phyloP scores from a whole-genome alignment of 2,329 filamentous ascomycete species.

The Trichoderma breve region DNA sequence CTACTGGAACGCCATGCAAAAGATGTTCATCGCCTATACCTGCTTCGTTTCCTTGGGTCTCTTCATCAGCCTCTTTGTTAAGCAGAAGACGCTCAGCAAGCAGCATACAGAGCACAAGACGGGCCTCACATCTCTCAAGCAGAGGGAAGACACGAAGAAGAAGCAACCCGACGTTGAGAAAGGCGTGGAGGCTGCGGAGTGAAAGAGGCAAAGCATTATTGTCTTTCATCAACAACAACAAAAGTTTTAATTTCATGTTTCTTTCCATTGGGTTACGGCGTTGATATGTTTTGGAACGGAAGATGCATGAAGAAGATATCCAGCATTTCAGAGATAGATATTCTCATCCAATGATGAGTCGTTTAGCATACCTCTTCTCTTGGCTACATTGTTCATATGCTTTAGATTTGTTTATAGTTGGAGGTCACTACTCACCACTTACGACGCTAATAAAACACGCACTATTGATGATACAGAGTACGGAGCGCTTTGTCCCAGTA shows the following conservation, averaged over 20 bases:
- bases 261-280: neutral
- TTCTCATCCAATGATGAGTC: neutral
- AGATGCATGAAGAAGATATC: constrained; percentile 1
- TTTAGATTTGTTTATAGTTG: constrained; percentile 1
- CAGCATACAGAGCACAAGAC: constrained; percentile 59
- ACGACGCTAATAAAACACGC: neutral
- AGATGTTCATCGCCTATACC: constrained; percentile 59
- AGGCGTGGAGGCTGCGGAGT: neutral
- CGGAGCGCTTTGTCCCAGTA: neutral
- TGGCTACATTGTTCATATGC: neutral
- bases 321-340: neutral
- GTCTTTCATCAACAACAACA: neutral
- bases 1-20: constrained; percentile 50
- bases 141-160: constrained; percentile 26
- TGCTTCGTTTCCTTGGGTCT: constrained; percentile 49
- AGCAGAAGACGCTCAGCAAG: constrained; percentile 51
- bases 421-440: neutral
- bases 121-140: constrained; percentile 46
- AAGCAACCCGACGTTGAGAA: constrained; percentile 24
- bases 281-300: neutral
- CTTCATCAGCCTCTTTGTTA: constrained; percentile 47
- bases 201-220: neutral
- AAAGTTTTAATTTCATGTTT: neutral
- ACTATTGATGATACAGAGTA: neutral
- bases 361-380: neutral